phyloP scores from a whole-genome alignment of 345 rosid genomes.

The Hypericum perforatum region DNA sequence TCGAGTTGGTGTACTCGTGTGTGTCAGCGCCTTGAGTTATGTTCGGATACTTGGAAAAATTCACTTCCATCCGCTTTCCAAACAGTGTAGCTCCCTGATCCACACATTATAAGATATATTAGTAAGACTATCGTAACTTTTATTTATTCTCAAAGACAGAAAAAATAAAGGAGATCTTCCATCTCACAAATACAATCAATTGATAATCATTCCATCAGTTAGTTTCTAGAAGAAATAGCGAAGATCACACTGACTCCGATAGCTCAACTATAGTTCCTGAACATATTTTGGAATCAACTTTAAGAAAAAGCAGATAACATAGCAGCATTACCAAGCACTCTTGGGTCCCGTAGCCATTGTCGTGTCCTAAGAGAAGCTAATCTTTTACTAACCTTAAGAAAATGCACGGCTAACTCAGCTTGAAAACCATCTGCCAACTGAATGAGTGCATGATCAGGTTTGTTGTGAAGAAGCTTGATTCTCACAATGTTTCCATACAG shows the following conservation, averaged over 20 bases:
- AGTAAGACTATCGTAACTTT: too few species aligned
- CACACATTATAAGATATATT: background rate
- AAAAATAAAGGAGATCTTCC: too few species aligned
- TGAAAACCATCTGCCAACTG: conserved; percentile 99
- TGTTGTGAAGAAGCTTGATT: conserved; percentile 85
- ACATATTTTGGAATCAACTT: too few species aligned
- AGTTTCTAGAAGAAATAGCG: too few species aligned
- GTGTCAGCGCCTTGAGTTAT: conserved; percentile 89
- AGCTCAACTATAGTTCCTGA: too few species aligned
- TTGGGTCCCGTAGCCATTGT: background rate
- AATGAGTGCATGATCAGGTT: conserved; percentile 96
- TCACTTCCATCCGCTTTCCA: conserved; percentile 88
- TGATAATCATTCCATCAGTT: too few species aligned
- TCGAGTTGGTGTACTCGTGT: conserved; percentile 66
- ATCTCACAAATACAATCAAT: too few species aligned
- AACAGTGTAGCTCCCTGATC: conserved; percentile 81
- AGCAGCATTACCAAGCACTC: too few species aligned
- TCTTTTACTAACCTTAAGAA: conserved; percentile 56
- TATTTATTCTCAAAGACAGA: too few species aligned
- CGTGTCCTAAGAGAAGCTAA: background rate
- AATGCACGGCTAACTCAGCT: conserved; percentile 93
- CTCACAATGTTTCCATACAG: conserved; percentile 92
- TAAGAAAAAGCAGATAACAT: too few species aligned
- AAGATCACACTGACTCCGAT: too few species aligned
- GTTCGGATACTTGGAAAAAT: conserved; percentile 80